Evolutionary conservation across 208 protist species (phyloP), one percentile per base, ranked within the genome.

Genomic region (Paratrypanosoma confusum): DNA sequence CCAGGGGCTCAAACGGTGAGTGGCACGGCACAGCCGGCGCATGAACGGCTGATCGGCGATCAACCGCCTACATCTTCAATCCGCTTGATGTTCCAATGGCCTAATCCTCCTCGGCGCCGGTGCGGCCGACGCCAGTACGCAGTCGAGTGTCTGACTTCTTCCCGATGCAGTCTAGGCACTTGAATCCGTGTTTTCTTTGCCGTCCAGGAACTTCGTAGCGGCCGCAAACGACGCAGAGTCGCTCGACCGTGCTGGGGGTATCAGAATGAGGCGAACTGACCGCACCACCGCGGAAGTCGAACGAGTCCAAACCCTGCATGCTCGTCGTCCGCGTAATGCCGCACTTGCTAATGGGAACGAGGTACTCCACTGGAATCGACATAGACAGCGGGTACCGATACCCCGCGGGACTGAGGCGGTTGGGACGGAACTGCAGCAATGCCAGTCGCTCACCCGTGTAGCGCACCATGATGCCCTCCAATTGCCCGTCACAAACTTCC

Each of bases 311-410:
- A 0, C 32, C 17, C 4, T 14, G 38, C 11, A 18, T 34, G 39
- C 6, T 44, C 41, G 1, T 0, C 17, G 3, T 11, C 0, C 17
- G 3, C 21, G 14, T 39, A 18, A 4, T 3, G 16, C 16, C 11
- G 8, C 1, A 6, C 7, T 39, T 36, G 31, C 42, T 64, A 8
- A 61, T 39, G 6, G 81, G 84, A 0, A 93, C 84, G 17, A 93
- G 42, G 47, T 86, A 93, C 53, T 93, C 76, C 17, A 73, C 70
- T 1, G 84, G 84, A 46, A 93, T 89, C 17, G 84, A 93, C 68
- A 93, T 82, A 37, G 71, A 89, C n/a, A 90, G 42, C 0, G 79
- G 80, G 42, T 93, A 93, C 10, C 84, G 76, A 48, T 89, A 86
- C 0, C 84, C 84, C 1, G 84, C 60, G 0, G 71, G 75, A 10